Percentiles rank a stretch among this genome's conserved stretches.
phyloP scores from a whole-genome alignment of 2,329 filamentous ascomycete species.

The Knoxdaviesia capensis region DNA sequence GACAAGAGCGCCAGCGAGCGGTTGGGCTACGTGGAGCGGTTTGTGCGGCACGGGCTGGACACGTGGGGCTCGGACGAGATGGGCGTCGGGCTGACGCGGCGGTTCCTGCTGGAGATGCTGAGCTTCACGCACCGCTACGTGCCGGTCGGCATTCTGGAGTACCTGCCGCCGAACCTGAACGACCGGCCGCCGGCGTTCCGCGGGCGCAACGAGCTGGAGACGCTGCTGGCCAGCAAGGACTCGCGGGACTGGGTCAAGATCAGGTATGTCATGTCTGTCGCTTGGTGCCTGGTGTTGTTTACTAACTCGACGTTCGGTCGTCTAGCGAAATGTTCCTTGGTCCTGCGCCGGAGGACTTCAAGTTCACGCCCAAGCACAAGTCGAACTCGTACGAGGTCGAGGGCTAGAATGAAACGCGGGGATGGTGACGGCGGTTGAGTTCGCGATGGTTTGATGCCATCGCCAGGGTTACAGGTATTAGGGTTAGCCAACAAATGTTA shows the following conservation, averaged over 20 bases:
- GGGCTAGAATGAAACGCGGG: constrained; percentile 21
- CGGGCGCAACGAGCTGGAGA: constrained; percentile 81
- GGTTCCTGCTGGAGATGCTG: constrained; percentile 89
- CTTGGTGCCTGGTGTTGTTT: too few species aligned
- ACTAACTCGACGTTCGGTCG: neutral
- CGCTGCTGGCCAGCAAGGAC: constrained; percentile 73
- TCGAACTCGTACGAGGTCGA: constrained; percentile 67
- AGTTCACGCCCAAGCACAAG: constrained; percentile 95
- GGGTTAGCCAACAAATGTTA: too few species aligned
- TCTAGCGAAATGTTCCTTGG: constrained; percentile 91
- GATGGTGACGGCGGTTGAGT: too few species aligned
- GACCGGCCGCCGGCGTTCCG: constrained; percentile 71
- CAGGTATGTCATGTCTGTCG: constrained; percentile 37
- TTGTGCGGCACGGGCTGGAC: constrained; percentile 75
- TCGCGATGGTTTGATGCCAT: too few species aligned
- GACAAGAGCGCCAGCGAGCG: constrained; percentile 86
- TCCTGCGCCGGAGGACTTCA: constrained; percentile 73
- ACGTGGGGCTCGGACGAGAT: constrained; percentile 93
- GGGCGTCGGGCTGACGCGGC: constrained; percentile 72
- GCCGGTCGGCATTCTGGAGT: constrained; percentile 70
- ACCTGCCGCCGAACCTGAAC: constrained; percentile 72
- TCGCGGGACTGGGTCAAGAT: constrained; percentile 99
- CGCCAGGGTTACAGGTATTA: too few species aligned
- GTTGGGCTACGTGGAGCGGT: constrained; percentile 70
- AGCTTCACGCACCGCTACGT: constrained; percentile 88